Conservation (phyloP, 2,329 filamentous ascomycete species). For the Lasiodiplodia citricola region DNA sequence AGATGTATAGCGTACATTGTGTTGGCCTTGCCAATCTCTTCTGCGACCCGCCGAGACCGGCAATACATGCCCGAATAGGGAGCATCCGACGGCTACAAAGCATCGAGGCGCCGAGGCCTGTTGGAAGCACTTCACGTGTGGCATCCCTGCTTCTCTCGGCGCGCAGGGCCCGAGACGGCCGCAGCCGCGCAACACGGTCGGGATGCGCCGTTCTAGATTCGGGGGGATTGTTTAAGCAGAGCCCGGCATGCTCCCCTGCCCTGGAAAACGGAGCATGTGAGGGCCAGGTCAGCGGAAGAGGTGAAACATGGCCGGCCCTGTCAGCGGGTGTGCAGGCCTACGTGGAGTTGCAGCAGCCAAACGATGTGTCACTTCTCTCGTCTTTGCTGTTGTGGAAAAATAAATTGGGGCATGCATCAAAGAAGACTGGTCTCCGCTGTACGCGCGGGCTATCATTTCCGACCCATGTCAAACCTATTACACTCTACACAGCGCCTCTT, state of each 20-base stretch:
- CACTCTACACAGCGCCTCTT: slow-evolving; percentile 14
- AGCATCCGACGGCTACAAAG: neutral
- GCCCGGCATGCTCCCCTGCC: neutral
- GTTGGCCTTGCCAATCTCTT: too few relatives aligned
- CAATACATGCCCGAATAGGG: neutral
- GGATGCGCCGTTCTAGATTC: slow-evolving; percentile 10
- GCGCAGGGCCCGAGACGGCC: slow-evolving; percentile 12
- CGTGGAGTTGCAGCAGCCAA: slow-evolving; percentile 11
- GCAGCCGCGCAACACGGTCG: slow-evolving; percentile 8
- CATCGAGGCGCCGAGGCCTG: neutral
- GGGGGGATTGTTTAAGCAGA: neutral
- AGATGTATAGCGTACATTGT: too few relatives aligned
- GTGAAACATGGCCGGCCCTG: slow-evolving; percentile 2
- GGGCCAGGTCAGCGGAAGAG: neutral
- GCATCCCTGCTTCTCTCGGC: slow-evolving; percentile 13
- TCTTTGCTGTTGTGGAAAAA: neutral
- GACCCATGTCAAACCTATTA: slow-evolving; percentile 19
- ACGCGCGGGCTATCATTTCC: slow-evolving; percentile 24
- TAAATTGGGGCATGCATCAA: slow-evolving; percentile 22
- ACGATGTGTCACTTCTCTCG: slow-evolving; percentile 13
- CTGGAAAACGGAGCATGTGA: neutral
- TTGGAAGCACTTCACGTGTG: slow-evolving; percentile 8
- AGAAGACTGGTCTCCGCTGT: slow-evolving; percentile 23
- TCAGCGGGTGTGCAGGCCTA: neutral
- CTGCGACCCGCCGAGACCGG: neutral